Evolutionary conservation across 495 filamentous ascomycete species (phyloP), one percentile per base, ranked within the genome.

Genomic region (Xylaria nigripes): DNA sequence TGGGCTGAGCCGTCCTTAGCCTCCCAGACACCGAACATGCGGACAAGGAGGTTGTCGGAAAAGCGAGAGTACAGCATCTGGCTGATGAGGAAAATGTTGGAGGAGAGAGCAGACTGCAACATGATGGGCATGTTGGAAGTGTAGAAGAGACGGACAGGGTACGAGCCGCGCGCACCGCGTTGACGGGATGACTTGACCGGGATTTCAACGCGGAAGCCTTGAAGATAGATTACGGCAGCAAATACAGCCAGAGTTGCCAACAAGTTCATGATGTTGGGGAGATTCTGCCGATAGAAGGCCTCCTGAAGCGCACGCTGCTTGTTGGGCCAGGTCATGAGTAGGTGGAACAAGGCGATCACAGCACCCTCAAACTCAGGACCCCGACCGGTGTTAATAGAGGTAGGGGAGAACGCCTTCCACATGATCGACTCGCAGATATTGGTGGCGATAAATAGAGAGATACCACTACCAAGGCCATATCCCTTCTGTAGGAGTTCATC

Each of bases 381-480:
- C 78, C 94, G 89, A 57, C 94, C 94, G 54, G 94, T 97, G 79
- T 99, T 99, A 76, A 99, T 95, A 67, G 93, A 96, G 15, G 94
- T 99, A 24, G 94, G 94, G 50, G 90, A 95, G 79, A 97, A 97
- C 18, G 94, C 94, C 79, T 95, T 96, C 94, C 94, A 99, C 71
- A 99, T 85, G 70, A 99, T 99, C 30, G 90, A 96, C 76, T 99
- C 94, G 85, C 94, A 99, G 75, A 99, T 97, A 81, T 97, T 97
- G 77, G 94, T 99, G 51, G 94, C 94, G 69, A 99, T 99, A 83
- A 99, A 99, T 51, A 99, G 86, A 42, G 90, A 96, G 71, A 99
- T 99, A 75, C 94, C 94, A 70, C 87, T 92, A 68, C 93, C 94
- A 52, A 99, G 85, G 70, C 94, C 94, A 66, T 99, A 99, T 50